phyloP scores from a whole-genome alignment of 2,329 filamentous ascomycete genomes.

The Colletotrichum ledebouriae region DNA sequence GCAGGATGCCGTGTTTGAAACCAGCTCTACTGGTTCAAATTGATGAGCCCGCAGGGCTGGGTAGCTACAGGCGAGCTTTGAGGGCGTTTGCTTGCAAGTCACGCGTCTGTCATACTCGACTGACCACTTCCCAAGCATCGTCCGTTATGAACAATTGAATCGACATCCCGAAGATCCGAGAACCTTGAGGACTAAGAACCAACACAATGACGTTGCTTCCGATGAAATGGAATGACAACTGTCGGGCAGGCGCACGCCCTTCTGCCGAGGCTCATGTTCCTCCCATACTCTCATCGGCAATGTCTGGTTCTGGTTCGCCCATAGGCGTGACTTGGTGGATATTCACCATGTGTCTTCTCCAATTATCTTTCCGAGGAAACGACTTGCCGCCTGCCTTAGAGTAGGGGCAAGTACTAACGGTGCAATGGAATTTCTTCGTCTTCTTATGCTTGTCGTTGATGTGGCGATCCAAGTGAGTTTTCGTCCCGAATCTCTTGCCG shows the following conservation, averaged over 20 bases:
- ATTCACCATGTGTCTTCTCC: conserved; percentile 73
- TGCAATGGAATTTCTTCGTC: conserved; percentile 71
- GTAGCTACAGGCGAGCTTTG: conserved; percentile 3
- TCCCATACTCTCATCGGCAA: conserved; percentile 43
- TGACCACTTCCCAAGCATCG: conserved; percentile 37
- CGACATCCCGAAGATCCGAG: too few relatives aligned
- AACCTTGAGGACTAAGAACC: background rate
- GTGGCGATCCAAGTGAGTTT: conserved; percentile 72
- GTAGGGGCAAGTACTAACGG: conserved; percentile 66
- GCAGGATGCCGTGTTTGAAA: background rate
- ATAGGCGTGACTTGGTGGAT: conserved; percentile 61
- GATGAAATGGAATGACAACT: background rate
- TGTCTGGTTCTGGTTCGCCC: conserved; percentile 43
- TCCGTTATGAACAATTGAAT: background rate
- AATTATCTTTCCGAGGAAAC: conserved; percentile 73
- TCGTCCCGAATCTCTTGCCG: conserved; percentile 70
- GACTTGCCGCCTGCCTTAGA: conserved; percentile 69
- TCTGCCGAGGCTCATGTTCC: conserved; percentile 26
- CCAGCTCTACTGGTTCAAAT: background rate
- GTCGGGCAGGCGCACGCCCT: background rate
- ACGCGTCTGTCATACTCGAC: conserved; percentile 21
- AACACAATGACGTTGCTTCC: background rate
- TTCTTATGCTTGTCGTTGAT: conserved; percentile 73
- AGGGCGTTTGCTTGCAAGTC: conserved; percentile 29
- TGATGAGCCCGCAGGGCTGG: background rate